Conservation (phyloP, 257 asterid species). For the Nicotiana undulata region DNA sequence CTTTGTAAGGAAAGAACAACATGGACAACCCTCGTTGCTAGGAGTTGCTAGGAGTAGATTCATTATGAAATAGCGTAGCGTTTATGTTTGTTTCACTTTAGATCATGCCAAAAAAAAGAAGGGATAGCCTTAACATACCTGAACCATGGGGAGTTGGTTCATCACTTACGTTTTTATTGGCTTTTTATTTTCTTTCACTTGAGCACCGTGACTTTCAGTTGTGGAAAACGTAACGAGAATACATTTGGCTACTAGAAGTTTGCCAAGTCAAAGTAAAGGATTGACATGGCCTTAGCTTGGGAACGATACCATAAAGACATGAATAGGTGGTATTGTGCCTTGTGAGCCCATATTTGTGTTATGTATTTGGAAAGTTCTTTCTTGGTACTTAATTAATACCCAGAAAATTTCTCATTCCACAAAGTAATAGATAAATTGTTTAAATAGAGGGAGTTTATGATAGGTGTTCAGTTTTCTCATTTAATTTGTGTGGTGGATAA, state of each 20-base stretch:
- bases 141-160: conserved; percentile 35
- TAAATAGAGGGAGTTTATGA: not conserved
- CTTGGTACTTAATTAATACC: not conserved
- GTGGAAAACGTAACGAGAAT: conserved; percentile 50
- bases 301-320: conserved; percentile 51
- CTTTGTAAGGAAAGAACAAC: no score
- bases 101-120: no score
- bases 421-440: not conserved
- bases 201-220: conserved; percentile 36
- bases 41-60: no score
- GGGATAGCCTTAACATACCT: conserved; percentile 31
- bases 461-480: no score
- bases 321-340: conserved; percentile 14
- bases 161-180: conserved; percentile 27
- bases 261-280: conserved; percentile 67
- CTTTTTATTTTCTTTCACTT: conserved; percentile 31
- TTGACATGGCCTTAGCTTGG: conserved; percentile 80
- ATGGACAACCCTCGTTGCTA: no score
- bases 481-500: no score
- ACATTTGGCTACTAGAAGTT: conserved; percentile 52
- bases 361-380: not conserved
- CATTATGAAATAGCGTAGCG: no score
- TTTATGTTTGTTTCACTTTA: no score
- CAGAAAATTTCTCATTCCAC: not conserved
- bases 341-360: conserved; percentile 22